Conservation (phyloP, 2,329 filamentous ascomycete species). For the Hymenoscyphus salicellus region DNA sequence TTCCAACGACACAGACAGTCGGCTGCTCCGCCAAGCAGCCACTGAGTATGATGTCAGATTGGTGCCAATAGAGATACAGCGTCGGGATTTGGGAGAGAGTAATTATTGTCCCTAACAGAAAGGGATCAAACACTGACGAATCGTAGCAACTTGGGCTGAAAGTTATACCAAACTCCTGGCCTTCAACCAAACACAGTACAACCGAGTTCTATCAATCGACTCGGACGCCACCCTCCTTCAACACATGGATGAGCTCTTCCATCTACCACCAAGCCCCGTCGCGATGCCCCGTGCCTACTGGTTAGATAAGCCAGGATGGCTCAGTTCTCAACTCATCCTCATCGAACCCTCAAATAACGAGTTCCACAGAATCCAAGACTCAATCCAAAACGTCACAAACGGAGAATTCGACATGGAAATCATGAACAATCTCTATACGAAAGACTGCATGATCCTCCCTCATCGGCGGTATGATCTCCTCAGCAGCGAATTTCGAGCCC, state of each 20-base stretch:
- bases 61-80: slow-evolving; percentile 42
- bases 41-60: slow-evolving; percentile 45
- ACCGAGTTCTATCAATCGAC: slow-evolving; percentile 17
- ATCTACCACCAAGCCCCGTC: slow-evolving; percentile 49
- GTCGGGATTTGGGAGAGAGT: slow-evolving; percentile 26
- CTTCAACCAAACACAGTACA: slow-evolving; percentile 63
- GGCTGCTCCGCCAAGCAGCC: slow-evolving; percentile 42
- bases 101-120: slow-evolving; percentile 26
- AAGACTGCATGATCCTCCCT: slow-evolving; percentile 46
- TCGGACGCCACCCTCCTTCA: slow-evolving; percentile 34
- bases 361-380: slow-evolving; percentile 38
- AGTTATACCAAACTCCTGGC: slow-evolving; percentile 65
- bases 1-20: slow-evolving; percentile 33
- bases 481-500: slow-evolving; percentile 51
- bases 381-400: slow-evolving; percentile 24
- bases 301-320: slow-evolving; percentile 42
- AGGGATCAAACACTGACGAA: slow-evolving; percentile 21
- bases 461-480: slow-evolving; percentile 54
- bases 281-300: slow-evolving; percentile 63
- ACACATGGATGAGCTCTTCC: slow-evolving; percentile 59
- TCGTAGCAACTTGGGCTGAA: slow-evolving; percentile 53
- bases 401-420: slow-evolving; percentile 59
- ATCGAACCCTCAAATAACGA: slow-evolving; percentile 53
- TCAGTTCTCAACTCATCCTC: slow-evolving; percentile 57
- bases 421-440: slow-evolving; percentile 33